Evolutionary conservation across 257 asterid species (phyloP).

Genomic region (Misopates orontium): DNA sequence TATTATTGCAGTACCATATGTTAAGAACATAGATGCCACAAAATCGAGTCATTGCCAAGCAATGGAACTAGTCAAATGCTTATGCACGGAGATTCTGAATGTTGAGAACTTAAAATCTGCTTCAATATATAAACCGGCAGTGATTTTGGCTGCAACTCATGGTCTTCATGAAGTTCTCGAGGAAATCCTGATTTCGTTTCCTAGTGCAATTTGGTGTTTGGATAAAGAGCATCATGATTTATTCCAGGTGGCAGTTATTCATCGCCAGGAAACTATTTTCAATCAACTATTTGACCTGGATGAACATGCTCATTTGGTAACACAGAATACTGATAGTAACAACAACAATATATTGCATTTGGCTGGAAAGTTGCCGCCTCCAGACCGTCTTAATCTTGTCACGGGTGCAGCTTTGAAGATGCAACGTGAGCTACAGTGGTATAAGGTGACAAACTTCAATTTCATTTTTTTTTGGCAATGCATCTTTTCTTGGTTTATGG

Average conservation of each 20-base stretch:
- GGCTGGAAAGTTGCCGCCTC: conserved; percentile 36
- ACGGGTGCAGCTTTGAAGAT: conserved; percentile 35
- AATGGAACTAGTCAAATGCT: conserved; percentile 31
- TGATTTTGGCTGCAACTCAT: conserved; percentile 25
- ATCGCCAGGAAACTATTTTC: conserved; percentile 35
- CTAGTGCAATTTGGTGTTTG: conserved; percentile 35
- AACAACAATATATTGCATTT: conserved; percentile 34
- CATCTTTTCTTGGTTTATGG: background rate
- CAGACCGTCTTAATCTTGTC: conserved; percentile 30
- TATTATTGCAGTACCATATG: conserved; percentile 31
- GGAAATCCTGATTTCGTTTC: conserved; percentile 32
- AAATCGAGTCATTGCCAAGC: conserved; percentile 36
- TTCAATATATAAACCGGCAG: conserved; percentile 32
- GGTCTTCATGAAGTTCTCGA: conserved; percentile 35
- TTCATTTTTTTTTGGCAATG: background rate
- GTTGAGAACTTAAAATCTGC: conserved; percentile 20
- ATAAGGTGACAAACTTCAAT: conserved; percentile 28
- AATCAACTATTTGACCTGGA: conserved; percentile 27
- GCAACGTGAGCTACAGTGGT: conserved; percentile 41
- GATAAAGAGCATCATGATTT: conserved; percentile 30
- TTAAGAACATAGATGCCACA: conserved; percentile 28
- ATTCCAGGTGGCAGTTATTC: conserved; percentile 36
- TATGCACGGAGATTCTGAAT: conserved; percentile 28
- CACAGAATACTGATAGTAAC: conserved; percentile 26
- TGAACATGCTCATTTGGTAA: conserved; percentile 32